Percentiles rank a stretch among this genome's conserved stretches.
Conservation (phyloP, 805 yeast genomes). For the Saccharomyces kudriavzevii region DNA sequence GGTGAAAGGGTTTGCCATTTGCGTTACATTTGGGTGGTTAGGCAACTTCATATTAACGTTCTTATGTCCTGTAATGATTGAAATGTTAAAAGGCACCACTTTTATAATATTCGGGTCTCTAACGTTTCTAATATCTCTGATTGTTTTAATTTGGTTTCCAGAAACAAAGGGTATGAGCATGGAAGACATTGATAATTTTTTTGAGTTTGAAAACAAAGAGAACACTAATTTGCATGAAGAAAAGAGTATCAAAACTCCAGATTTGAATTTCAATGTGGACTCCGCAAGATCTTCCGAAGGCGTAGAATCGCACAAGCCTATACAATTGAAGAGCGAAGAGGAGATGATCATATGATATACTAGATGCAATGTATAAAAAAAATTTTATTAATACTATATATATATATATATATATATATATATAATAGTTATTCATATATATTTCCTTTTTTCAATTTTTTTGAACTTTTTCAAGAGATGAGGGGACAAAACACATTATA, state of each 20-base stretch:
- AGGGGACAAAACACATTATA: background rate
- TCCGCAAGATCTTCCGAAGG: background rate
- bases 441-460: background rate
- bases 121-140: slow-evolving; percentile 28
- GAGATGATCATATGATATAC: background rate
- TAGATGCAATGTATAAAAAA: background rate
- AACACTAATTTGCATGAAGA: background rate
- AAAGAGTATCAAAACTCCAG: background rate
- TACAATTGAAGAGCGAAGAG: background rate
- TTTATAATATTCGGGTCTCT: slow-evolving; percentile 34
- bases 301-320: background rate
- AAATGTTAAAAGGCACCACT: slow-evolving; percentile 33
- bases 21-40: slow-evolving; percentile 41
- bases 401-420: background rate
- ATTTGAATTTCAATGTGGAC: background rate
- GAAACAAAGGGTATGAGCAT: slow-evolving; percentile 35
- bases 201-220: slow-evolving; percentile 2
- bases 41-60: slow-evolving; percentile 33
- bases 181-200: slow-evolving; percentile 21
- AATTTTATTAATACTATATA: background rate
- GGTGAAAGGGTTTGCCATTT: slow-evolving; percentile 39
- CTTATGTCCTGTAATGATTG: slow-evolving; percentile 34
- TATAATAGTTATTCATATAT: background rate
- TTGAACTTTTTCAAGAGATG: background rate
- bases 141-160: slow-evolving; percentile 33